phyloP scores from a whole-genome alignment of 2,329 filamentous ascomycete species.

The Fusarium sp. region DNA sequence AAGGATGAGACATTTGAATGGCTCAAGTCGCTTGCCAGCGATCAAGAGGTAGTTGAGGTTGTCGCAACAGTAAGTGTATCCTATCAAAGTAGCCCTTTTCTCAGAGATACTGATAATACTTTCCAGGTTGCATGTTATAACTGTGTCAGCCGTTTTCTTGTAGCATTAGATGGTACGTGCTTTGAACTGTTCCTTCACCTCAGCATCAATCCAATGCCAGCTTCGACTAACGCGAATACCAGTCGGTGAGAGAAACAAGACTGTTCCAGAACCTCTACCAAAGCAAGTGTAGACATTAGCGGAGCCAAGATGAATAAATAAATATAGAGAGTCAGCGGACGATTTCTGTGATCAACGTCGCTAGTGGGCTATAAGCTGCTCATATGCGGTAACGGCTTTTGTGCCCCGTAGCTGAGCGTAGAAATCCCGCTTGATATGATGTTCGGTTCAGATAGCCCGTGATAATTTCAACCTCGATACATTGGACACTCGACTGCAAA shows the following conservation, averaged over 20 bases:
- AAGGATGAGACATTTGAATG: neutral
- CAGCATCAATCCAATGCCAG: neutral
- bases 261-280: neutral
- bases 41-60: neutral
- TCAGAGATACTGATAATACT: neutral
- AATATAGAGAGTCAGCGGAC: neutral
- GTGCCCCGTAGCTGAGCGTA: no score
- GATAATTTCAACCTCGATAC: neutral
- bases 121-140: neutral
- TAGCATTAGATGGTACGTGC: neutral
- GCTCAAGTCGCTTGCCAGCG: neutral
- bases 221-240: neutral
- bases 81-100: rapidly evolving
- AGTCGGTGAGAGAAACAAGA: neutral
- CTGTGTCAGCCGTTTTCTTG: constrained; percentile 2
- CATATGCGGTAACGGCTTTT: neutral
- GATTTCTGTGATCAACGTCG: neutral
- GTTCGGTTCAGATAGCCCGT: no score
- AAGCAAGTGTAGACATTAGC: neutral
- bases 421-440: neutral
- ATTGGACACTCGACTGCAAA: neutral
- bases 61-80: neutral
- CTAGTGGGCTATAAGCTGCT: neutral
- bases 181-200: rapidly evolving
- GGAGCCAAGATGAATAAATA: neutral